Evolutionary conservation across 2,329 filamentous ascomycete species (phyloP).

Genomic region (Huntiella decipiens): DNA sequence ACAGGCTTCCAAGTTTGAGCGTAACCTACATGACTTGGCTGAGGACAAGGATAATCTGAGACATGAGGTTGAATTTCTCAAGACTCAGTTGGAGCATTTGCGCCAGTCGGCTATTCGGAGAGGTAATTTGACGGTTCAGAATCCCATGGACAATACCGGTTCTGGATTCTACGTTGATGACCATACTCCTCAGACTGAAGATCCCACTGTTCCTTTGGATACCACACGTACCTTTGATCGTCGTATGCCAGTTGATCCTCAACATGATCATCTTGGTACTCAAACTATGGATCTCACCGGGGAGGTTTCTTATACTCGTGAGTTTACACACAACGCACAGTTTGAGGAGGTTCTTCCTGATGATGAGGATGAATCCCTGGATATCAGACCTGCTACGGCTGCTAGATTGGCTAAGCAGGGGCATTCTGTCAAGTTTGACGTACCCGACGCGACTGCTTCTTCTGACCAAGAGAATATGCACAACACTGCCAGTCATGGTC

Average conservation of each 20-base stretch:
- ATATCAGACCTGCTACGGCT: not conserved
- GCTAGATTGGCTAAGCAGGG: slow-evolving; percentile 2
- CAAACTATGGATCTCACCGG: slow-evolving; percentile 88
- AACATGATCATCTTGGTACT: slow-evolving; percentile 48
- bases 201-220: slow-evolving; percentile 19
- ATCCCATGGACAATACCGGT: slow-evolving; percentile 33
- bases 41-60: slow-evolving; percentile 28
- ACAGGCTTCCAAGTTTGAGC: slow-evolving; percentile 30
- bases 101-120: slow-evolving; percentile 22
- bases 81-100: slow-evolving; percentile 25
- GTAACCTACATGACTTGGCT: slow-evolving; percentile 26
- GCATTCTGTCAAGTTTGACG: slow-evolving; percentile 17
- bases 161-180: slow-evolving; percentile 40
- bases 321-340: slow-evolving; percentile 16
- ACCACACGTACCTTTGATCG: slow-evolving; percentile 21
- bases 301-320: slow-evolving; percentile 34
- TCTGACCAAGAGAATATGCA: slow-evolving; percentile 14
- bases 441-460: slow-evolving; percentile 20
- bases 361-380: slow-evolving; percentile 11
- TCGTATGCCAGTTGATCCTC: slow-evolving; percentile 16
- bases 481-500: slow-evolving; percentile 21
- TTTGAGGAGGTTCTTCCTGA: slow-evolving; percentile 11
- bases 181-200: slow-evolving; percentile 31
- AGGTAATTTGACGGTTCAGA: slow-evolving; percentile 12
- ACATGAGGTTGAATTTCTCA: slow-evolving; percentile 27